A percentile compares a stretch with the other conserved stretches of the same genome.
Conservation (phyloP, 2,329 filamentous ascomycete genomes). For the Metarhizium humberi region DNA sequence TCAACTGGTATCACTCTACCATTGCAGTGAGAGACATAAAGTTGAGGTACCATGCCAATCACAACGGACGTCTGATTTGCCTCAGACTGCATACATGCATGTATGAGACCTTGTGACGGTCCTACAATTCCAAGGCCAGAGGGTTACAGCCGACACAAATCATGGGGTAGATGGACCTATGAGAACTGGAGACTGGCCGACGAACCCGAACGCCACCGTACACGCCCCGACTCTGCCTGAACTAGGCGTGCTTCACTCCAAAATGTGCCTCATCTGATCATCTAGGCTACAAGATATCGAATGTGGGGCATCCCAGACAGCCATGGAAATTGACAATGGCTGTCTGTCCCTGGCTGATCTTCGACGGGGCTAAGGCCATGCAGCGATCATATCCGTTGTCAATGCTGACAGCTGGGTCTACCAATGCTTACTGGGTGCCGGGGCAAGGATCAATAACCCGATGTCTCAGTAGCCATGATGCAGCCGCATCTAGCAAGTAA, state of each 20-base stretch:
- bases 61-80: neutral
- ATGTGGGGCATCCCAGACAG: neutral
- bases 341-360: neutral
- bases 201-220: neutral
- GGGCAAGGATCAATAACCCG: neutral
- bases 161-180: neutral
- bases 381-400: neutral
- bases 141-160: neutral
- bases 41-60: neutral
- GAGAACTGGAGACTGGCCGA: neutral
- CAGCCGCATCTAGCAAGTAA: neutral
- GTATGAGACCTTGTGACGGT: neutral
- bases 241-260: neutral
- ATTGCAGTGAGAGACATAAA: neutral
- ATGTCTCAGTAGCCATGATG: neutral
- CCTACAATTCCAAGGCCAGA: neutral
- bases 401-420: too few species aligned
- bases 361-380: neutral
- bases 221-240: neutral
- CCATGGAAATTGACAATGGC: neutral
- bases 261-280: neutral
- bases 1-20: neutral
- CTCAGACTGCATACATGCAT: neutral
- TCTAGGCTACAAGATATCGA: neutral
- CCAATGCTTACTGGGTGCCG: neutral